Percentiles rank a stretch among this genome's conserved stretches.
These are phyloP conservation scores for Diaporthe ampelina DNA, from an alignment of 2,329 filamentous ascomycete genomes.

Conservation along the genomic window DNA sequence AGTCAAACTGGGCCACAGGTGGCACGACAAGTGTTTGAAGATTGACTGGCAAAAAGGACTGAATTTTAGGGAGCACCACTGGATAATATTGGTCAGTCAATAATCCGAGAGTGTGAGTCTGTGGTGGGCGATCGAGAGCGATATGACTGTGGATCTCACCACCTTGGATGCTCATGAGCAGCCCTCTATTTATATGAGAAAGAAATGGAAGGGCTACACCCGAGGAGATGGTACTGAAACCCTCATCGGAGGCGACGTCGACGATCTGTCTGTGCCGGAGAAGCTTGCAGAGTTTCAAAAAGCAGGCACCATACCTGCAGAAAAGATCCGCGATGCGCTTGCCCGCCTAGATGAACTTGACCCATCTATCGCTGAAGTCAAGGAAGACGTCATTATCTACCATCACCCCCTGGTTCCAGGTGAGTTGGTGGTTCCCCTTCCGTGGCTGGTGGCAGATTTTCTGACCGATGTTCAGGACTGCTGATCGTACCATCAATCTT, in stretches of 20 bases:
- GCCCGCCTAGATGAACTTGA: constrained; percentile 54
- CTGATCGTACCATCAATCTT: constrained; percentile 82
- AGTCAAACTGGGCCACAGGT: background rate
- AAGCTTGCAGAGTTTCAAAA: constrained; percentile 60
- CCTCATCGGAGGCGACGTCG: constrained; percentile 67
- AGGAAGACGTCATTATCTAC: constrained; percentile 66
- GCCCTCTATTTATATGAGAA: constrained; percentile 78
- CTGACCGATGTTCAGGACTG: constrained; percentile 70
- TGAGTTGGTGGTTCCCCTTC: constrained; percentile 53
- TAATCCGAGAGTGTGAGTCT: background rate
- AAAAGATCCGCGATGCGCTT: constrained; percentile 60
- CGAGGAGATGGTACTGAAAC: constrained; percentile 69
- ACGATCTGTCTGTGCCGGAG: constrained; percentile 61
- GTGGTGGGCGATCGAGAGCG: background rate
- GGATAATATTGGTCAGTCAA: background rate
- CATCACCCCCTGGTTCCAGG: constrained; percentile 78
- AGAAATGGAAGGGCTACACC: constrained; percentile 82
- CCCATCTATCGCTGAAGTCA: constrained; percentile 48
- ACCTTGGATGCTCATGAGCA: constrained; percentile 82
- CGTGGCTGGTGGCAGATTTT: constrained; percentile 1
- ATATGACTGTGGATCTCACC: constrained; percentile 59
- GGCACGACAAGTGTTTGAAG: background rate
- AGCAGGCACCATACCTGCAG: constrained; percentile 58
- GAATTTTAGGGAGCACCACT: background rate
- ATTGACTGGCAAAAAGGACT: background rate